Evolutionary conservation across 345 rosid genomes (phyloP).

Genomic region (Microthlaspi erraticum): DNA sequence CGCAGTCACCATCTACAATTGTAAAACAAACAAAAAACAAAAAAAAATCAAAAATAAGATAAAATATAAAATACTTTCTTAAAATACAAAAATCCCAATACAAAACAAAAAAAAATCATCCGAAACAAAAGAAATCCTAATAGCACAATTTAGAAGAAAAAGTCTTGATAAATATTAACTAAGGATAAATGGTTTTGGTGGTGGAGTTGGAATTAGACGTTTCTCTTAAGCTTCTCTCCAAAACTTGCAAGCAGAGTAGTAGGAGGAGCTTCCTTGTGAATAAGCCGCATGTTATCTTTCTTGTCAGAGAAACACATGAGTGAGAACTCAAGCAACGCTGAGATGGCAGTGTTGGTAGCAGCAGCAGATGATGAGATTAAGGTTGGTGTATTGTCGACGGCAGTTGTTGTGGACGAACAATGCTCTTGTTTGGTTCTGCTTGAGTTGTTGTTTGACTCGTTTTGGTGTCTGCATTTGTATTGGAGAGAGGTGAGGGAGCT

Average conservation of each 20-base stretch:
- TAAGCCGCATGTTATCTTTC: constrained; percentile 33
- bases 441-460: constrained; percentile 64
- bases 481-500: constrained; percentile 70
- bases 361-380: constrained; percentile 45
- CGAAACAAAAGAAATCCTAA: too few relatives aligned
- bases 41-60: too few relatives aligned
- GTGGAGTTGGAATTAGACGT: too few relatives aligned
- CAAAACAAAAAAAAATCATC: too few relatives aligned
- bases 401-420: constrained; percentile 71
- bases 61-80: too few relatives aligned
- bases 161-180: too few relatives aligned
- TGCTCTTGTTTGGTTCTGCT: constrained; percentile 64
- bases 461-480: constrained; percentile 75
- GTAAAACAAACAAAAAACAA: too few relatives aligned
- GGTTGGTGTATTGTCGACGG: constrained; percentile 59
- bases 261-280: constrained; percentile 34
- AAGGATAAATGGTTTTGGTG: too few relatives aligned
- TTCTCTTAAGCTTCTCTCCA: constrained; percentile 43
- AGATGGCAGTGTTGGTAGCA: constrained; percentile 62
- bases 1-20: too few relatives aligned
- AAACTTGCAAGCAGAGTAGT: constrained; percentile 34
- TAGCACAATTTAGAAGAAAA: too few relatives aligned
- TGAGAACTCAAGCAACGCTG: constrained; percentile 82
- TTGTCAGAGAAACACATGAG: constrained; percentile 48
- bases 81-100: too few relatives aligned